These are phyloP conservation scores for Bryoglossum gracile DNA, from an alignment of 495 filamentous ascomycete genomes.

Conservation along the genomic window DNA sequence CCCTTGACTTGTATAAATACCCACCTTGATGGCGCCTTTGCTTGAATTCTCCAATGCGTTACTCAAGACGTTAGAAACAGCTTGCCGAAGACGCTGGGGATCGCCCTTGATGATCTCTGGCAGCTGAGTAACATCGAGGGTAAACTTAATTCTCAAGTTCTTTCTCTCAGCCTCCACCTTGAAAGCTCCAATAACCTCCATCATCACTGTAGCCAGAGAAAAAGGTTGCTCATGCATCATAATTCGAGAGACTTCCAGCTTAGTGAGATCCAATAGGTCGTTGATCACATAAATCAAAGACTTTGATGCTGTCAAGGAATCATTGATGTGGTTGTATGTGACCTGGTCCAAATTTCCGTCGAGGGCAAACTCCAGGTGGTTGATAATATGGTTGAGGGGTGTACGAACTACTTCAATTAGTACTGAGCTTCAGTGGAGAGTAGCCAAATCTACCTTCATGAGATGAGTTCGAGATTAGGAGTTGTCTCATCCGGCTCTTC, in stretches of 20 bases:
- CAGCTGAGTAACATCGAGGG: background rate
- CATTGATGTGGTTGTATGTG: background rate
- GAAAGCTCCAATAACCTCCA: background rate
- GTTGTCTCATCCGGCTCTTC: no score
- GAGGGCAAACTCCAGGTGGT: no score
- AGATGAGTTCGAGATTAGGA: no score
- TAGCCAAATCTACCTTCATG: no score
- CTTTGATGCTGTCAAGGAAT: background rate
- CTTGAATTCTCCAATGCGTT: background rate
- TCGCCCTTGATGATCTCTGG: background rate
- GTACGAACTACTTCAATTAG: no score
- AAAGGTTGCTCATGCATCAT: background rate
- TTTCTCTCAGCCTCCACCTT: background rate
- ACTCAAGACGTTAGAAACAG: background rate
- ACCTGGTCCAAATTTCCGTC: no score
- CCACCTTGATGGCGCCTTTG: background rate
- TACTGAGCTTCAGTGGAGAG: no score
- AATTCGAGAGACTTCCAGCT: background rate
- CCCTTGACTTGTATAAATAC: background rate
- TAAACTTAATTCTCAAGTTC: background rate
- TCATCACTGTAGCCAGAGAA: background rate
- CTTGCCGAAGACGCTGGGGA: background rate
- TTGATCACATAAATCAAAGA: background rate
- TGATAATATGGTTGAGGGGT: no score
- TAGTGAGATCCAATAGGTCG: background rate